Percentiles rank a stretch among this genome's conserved stretches.
These are phyloP conservation scores for Lagenidium sp. DNA, from an alignment of 352 stramenopile genomes.

Conservation along the genomic window DNA sequence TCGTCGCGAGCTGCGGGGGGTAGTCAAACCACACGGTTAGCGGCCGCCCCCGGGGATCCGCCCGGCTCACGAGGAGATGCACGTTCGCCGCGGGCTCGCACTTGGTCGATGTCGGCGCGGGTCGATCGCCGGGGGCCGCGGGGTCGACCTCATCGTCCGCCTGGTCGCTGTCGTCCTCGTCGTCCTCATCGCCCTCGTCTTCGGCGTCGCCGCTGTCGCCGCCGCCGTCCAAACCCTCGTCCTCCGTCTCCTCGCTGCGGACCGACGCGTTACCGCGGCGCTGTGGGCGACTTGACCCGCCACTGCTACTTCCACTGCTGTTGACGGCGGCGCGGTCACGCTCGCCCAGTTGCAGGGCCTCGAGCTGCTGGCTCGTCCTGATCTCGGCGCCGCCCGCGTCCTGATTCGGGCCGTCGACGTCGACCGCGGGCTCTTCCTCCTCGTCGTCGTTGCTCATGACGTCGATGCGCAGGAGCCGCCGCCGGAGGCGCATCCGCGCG, in stretches of 20 bases:
- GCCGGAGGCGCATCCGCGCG: constrained; percentile 25
- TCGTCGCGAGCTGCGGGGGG: constrained; percentile 46
- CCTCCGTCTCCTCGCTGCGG: constrained; percentile 9
- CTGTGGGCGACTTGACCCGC: no score
- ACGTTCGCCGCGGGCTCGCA: constrained; percentile 21
- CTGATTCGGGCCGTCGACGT: no score
- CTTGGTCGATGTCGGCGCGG: no score
- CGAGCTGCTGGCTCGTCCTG: no score
- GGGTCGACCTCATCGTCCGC: constrained; percentile 14
- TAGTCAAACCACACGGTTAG: constrained; percentile 89
- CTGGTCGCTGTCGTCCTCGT: constrained; percentile 28
- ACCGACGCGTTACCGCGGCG: no score
- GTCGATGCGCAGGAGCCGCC: constrained; percentile 30
- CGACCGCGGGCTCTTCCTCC: no score
- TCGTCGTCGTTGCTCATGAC: not conserved
- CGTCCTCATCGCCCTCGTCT: constrained; percentile 42
- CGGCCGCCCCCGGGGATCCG: constrained; percentile 24
- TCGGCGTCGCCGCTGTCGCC: constrained; percentile 16
- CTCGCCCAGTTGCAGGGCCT: no score
- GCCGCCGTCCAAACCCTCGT: constrained; percentile 17
- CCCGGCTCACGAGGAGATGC: constrained; percentile 48
- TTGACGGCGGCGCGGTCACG: no score
- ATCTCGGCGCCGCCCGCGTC: no score
- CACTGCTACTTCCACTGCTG: no score
- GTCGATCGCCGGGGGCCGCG: no score